Base-by-base conservation (phyloP, 192 early-diverging fungal genomes). In the Coemansia sp. region DNA sequence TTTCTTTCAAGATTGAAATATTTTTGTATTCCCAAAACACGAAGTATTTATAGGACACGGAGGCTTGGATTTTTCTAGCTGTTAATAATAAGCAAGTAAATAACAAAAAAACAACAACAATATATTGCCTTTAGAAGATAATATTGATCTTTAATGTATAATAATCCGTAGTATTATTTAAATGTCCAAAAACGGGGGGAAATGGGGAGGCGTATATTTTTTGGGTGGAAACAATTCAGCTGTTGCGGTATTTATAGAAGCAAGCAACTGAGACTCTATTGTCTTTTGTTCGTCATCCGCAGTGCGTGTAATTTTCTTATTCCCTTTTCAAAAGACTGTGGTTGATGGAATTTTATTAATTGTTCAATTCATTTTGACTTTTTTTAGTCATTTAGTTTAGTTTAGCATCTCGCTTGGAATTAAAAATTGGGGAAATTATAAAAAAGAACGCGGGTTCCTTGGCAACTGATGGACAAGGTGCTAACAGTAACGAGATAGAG, bases 141-240 rank as follows among this genome's bases (percentile, higher is more conserved):
- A 54, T 54, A n/a, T 21, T 61, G 16, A 41, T 45, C 41, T 43
- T 12, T 39, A 45, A 61, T 45, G 60, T 61, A 45, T 61, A 61
- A 26, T 21, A 52, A 19, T 52, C 49, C 49, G 49, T 52, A 52
- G 49, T 22, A 5, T 6, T 43, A 19, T 16, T 54, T 5, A 22
- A 22, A 39, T 61, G 42, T 18, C 9, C 26, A 19, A 45, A 61
- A 61, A 61, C 6, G 19, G 19, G 49, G 49, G 49, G 19, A 21
- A 22, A 52, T 52, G 6, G 49, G 49, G 49, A 52, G 19, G n/a
- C 19, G 8, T 8, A 7, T 26, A 26, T 26, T 52, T 52, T 19
- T 52, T 52, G 19, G 11, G 22, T 22, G 19, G 49, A 49, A 26
- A 52, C 49, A 52, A 52, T 52, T 52, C 26, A 26, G 26, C n/a